Percentiles rank a stretch among this genome's conserved stretches.
Evolutionary conservation across 257 asterid species (phyloP).

Genomic region (Salvia miltiorrhiza): DNA sequence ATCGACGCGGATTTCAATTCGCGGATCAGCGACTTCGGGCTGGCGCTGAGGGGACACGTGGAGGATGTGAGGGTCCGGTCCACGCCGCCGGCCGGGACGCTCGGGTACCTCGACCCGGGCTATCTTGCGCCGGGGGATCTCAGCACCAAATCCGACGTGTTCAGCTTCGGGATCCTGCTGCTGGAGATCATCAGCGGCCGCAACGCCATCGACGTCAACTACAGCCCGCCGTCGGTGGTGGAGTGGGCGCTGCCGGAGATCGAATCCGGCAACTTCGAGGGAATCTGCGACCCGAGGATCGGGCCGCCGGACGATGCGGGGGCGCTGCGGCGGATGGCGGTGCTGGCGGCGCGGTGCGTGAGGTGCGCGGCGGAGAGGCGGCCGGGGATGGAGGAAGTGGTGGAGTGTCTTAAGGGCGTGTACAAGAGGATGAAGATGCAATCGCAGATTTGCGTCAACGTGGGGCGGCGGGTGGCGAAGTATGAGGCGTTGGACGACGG

Average conservation of each 20-base stretch:
- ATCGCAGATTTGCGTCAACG: constrained; percentile 22
- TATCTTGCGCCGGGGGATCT: constrained; percentile 88
- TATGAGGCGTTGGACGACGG: constrained; percentile 72
- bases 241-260: constrained; percentile 82
- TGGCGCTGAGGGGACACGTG: constrained; percentile 75
- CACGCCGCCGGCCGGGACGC: constrained; percentile 93
- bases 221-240: constrained; percentile 79
- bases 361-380: constrained; percentile 48
- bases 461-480: constrained; percentile 49
- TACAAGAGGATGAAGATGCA: constrained; percentile 37
- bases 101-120: constrained; percentile 86
- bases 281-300: constrained; percentile 61
- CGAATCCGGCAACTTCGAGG: constrained; percentile 41
- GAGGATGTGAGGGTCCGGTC: constrained; percentile 63
- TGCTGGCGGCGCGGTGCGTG: constrained; percentile 69
- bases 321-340: constrained; percentile 42
- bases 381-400: constrained; percentile 83
- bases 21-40: constrained; percentile 77
- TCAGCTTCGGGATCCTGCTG: constrained; percentile 76
- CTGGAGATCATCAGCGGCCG: constrained; percentile 78
- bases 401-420: constrained; percentile 45
- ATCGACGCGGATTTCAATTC: constrained; percentile 55
- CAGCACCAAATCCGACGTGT: constrained; percentile 79
- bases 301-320: constrained; percentile 43
- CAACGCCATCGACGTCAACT: constrained; percentile 72